Evolutionary conservation across 208 protist genomes (phyloP).

Genomic region (Tritrichomonas foetus): DNA sequence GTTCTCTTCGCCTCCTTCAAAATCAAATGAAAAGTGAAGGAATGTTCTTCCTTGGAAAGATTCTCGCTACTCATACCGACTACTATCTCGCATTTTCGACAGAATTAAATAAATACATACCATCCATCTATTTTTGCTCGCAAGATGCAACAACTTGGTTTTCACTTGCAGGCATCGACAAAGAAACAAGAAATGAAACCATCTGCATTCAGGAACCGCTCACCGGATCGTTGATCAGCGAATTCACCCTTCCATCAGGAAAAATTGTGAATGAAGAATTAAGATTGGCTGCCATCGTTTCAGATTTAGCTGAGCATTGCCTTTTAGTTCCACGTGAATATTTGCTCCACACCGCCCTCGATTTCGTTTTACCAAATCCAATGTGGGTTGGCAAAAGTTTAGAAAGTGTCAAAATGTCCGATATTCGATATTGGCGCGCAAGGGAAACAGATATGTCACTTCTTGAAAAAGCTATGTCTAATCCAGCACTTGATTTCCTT

Average conservation of each 20-base stretch:
- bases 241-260: background rate
- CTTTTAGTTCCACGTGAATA: slow-evolving; percentile 17
- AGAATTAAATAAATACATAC: background rate
- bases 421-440: background rate
- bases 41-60: slow-evolving; percentile 26
- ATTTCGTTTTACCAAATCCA: background rate
- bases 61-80: background rate
- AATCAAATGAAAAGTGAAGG: slow-evolving; percentile 7
- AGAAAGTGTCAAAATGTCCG: background rate
- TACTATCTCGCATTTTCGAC: slow-evolving; percentile 36
- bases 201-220: background rate
- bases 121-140: background rate
- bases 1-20: background rate
- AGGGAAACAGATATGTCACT: background rate
- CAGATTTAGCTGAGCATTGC: background rate
- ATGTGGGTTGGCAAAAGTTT: background rate
- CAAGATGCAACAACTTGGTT: background rate
- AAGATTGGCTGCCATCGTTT: slow-evolving; percentile 24
- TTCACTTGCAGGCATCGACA: background rate
- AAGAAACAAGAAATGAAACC: background rate
- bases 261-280: background rate
- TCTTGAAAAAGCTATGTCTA: slow-evolving; percentile 19
- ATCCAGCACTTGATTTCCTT: slow-evolving; percentile 6
- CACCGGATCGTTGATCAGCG: background rate
- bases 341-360: background rate